A percentile compares a stretch with the other conserved stretches of the same genome.
phyloP scores from a whole-genome alignment of 768 basidiomycete genomes.

The Royoungia palumana region DNA sequence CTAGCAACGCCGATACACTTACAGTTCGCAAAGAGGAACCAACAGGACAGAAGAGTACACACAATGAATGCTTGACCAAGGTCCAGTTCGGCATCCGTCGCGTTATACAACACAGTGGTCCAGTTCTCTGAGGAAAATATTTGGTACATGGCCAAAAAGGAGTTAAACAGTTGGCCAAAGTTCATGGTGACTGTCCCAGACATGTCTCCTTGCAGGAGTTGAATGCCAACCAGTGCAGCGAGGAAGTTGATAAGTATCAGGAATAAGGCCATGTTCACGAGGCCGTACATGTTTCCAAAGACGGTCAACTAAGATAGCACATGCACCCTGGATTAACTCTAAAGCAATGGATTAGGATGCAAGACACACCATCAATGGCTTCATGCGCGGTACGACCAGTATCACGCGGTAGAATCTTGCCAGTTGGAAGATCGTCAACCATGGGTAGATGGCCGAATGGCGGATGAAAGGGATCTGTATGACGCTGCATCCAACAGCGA shows the following conservation, averaged over 20 bases:
- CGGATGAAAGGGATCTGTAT: conserved; percentile 84
- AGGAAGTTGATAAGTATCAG: conserved; percentile 84
- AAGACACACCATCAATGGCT: conserved; percentile 66
- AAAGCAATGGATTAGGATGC: neutral
- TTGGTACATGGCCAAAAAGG: conserved; percentile 85
- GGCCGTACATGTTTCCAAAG: conserved; percentile 88
- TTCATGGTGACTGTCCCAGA: conserved; percentile 51
- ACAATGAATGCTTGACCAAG: conserved; percentile 70
- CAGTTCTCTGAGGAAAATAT: conserved; percentile 94
- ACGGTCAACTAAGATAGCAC: conserved; percentile 60
- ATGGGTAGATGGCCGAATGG: conserved; percentile 64
- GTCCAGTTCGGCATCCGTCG: conserved; percentile 55
- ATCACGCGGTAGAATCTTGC: conserved; percentile 90
- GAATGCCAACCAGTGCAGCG: conserved; percentile 71
- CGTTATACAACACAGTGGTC: conserved; percentile 69
- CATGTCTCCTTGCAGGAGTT: conserved; percentile 44
- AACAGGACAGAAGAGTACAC: conserved; percentile 69
- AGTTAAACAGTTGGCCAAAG: conserved; percentile 79
- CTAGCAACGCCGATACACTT: conserved; percentile 25
- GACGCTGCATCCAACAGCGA: conserved; percentile 72
- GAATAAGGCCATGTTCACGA: conserved; percentile 90
- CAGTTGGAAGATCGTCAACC: conserved; percentile 88
- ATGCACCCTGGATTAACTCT: no score
- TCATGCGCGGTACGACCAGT: conserved; percentile 86
- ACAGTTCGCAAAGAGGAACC: conserved; percentile 95